Percentiles rank a stretch among this genome's conserved stretches.
Conservation (phyloP, 192 early-diverging fungal genomes). For the Coemansia sp. region DNA sequence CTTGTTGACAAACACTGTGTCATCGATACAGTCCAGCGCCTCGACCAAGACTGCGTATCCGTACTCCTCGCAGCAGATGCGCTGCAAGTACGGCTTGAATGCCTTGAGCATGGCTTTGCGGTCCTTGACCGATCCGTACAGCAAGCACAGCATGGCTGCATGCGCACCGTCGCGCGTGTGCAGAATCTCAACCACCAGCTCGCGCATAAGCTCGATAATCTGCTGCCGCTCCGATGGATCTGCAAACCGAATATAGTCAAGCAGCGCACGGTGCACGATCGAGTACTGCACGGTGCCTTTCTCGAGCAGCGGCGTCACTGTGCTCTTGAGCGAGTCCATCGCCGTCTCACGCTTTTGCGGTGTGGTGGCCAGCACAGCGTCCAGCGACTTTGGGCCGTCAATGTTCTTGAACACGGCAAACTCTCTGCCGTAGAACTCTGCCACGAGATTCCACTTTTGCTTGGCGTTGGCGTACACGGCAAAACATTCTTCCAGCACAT, state of each 20-base stretch:
- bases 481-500: conserved; percentile 83
- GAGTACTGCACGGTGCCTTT: conserved; percentile 77
- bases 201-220: conserved; percentile 77
- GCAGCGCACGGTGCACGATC: conserved; percentile 83
- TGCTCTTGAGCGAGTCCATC: conserved; percentile 67
- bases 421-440: conserved; percentile 94
- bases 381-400: conserved; percentile 14
- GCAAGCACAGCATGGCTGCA: conserved; percentile 78
- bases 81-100: conserved; percentile 75
- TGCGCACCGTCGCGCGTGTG: conserved; percentile 92
- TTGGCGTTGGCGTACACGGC: conserved; percentile 72
- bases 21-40: conserved; percentile 86
- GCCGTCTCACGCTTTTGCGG: conserved; percentile 53
- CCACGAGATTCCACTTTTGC: conserved; percentile 72
- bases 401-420: conserved; percentile 76
- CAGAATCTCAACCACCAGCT: conserved; percentile 80
- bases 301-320: conserved; percentile 71
- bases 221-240: conserved; percentile 62
- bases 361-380: conserved; percentile 56
- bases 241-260: conserved; percentile 77
- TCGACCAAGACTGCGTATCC: conserved; percentile 82
- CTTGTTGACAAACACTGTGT: conserved; percentile 84
- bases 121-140: conserved; percentile 82
- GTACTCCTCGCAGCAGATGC: conserved; percentile 86
- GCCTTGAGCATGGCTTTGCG: conserved; percentile 86